Base-by-base conservation (phyloP, 352 stramenopile genomes). In the Thalassiosira livingstoniorum region DNA sequence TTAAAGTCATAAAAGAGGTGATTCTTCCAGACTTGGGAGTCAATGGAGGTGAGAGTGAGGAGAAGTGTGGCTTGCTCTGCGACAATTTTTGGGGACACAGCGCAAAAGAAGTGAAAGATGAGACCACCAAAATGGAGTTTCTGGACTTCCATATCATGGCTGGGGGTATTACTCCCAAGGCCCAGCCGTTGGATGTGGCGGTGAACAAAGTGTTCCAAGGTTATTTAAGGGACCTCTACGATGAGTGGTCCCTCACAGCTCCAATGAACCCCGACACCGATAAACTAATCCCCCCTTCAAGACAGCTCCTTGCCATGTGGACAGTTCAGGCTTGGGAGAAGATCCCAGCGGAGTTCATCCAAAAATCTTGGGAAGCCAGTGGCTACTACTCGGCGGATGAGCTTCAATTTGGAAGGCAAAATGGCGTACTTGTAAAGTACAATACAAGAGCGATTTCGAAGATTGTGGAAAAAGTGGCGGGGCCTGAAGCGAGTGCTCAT, bases 161-260 rank as follows among this genome's bases (percentile, higher is more conserved):
- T 69, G 69, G 69, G 2, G 55, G 69, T 13, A 60, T 69, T 4
- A 77, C 69, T 18, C 69, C 69, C 2, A 65, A 68, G 37, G 69
- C 55, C 15, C 69, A 77, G 37, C 69, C 54, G 23, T 39, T 77
- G 35, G 69, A 77, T 69, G 42, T 69, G 1, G 21, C 70, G 2
- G 23, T 77, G 5, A 77, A 77, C 29, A 77, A 77, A 65, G 23
- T 77, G 29, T 67, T 77, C 55, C 58, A 77, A 32, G 69, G 69
- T 27, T 5, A 39, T 42, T 77, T 67, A 31, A 23, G 69, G 7
- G 69, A 77, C 31, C 15, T 70, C 0, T 77, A 57, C n/a, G n/a
- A 64, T 25, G 23, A 74, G 35, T 74, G 54, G 51, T 42, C 35
- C 25, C 39, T 74, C 21, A 47, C 27, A 39, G 65, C 51, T 18